Base-by-base conservation (phyloP, 495 filamentous ascomycete genomes). In the Lasiosphaeria miniovina region DNA sequence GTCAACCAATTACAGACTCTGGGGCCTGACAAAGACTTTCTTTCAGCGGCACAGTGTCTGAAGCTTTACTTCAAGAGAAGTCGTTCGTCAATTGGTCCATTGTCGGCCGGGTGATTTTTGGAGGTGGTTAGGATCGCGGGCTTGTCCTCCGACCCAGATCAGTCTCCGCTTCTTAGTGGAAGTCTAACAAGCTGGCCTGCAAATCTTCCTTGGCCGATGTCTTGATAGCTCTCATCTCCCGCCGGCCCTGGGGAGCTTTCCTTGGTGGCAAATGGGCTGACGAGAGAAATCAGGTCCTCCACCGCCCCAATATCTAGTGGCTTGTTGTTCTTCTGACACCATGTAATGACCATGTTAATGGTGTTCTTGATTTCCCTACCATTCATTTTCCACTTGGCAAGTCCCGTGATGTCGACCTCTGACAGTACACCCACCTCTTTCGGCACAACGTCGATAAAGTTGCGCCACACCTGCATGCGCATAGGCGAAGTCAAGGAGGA, bases 281-380 rank as follows among this genome's bases (percentile, higher is more conserved):
- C 43, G 15, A 46, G 43, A 9, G 43, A 9, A 14, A 46, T 46
- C 43, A 46, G 15, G 11, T 46, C 43, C 11, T 46, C 43, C 43
- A 46, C 43, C 12, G 43, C 43, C 5, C 15, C 43, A 14, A 46
- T 9, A 14, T n/a, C 15, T n/a, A 46, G 43, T n/a, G 43, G 43
- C 7, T 11, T 11, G 6, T n/a, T n/a, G 43, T 61, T 55, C 45
- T 56, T 61, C n/a, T 45, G 52, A 24, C 41, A 61, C 43, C 53
- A 61, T 14, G 59, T 51, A 3, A 61, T 53, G 2, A 65, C 61
- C 34, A 61, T 71, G 61, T 71, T 71, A 41, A 73, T 54, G 7
- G 58, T 63, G 60, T 73, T 71, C 65, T 71, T 71, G 43, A 73
- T 73, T 62, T 73, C 62, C 4, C 69, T 52, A 3, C 71, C 67